Evolutionary conservation across 192 early-diverging fungal species (phyloP), one percentile per base, ranked within the genome.

Genomic region (Piromyces sp.): DNA sequence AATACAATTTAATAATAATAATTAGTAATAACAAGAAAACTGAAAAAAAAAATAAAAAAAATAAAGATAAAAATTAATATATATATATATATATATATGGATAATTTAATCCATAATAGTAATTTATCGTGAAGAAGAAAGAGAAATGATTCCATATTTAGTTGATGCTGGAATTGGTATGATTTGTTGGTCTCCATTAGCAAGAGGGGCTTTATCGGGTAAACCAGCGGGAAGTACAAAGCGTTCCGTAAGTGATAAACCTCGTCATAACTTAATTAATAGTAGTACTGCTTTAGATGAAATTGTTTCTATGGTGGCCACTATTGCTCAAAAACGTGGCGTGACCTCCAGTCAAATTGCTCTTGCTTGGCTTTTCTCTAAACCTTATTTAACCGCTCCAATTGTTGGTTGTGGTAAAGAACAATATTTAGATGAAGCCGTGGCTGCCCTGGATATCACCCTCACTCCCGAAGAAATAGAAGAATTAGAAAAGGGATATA

Each of bases 121-220:
- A 30, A 30, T 87, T 33, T 87, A 87, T 82, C 88, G 90, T 80
- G 90, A 91, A 36, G 90, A 91, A 81, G 90, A 91, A 80, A 84
- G 90, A 29, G 90, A 91, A 79, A 91, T 89, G 86, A 83, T 84
- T 68, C 89, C 85, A 26, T 89, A 87, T 58, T 87, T 83, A 82
- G 29, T 80, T 26, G 86, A 89, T 82, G 78, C 80, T 22, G 86
- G 87, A 1, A 84, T 90, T 38, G 87, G 87, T 15, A 85, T 87
- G 30, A 83, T 89, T 1, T 87, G 89, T 12, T 92, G 88, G 88
- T 91, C 89, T 1, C 83, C 89, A 29, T 87, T 92, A 16, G 89
- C 89, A 0, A 85, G 87, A 22, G 90, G 90, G 0, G 83, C 90
- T 79, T 80, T 91, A 92, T 81, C 88, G 11, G 88, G 88, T n/a